phyloP scores from a whole-genome alignment of 805 yeast genomes.

The Blastobotrys americana region DNA sequence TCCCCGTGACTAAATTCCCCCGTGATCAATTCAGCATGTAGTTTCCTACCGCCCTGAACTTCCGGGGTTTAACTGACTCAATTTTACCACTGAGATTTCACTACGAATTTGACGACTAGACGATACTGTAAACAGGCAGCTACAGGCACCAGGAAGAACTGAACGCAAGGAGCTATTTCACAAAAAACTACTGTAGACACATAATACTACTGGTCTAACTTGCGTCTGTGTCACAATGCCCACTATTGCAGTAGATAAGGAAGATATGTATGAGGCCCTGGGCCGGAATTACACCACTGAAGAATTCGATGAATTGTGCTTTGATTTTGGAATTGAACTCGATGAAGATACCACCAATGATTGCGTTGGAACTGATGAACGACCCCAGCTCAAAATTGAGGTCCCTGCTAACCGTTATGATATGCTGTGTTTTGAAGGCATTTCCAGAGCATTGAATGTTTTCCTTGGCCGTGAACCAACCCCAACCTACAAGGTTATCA shows the following conservation, averaged over 20 bases:
- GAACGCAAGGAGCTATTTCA: too few relatives aligned
- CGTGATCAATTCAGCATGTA: too few relatives aligned
- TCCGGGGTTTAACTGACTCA: too few relatives aligned
- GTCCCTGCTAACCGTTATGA: slow-evolving; percentile 98
- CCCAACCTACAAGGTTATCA: slow-evolving; percentile 60
- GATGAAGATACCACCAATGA: slow-evolving; percentile 94
- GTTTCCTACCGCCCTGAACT: too few relatives aligned
- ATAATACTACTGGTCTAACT: neutral
- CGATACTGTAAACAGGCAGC: too few relatives aligned
- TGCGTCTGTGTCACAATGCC: slow-evolving; percentile 54
- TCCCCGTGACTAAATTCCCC: too few relatives aligned
- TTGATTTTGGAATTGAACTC: slow-evolving; percentile 93
- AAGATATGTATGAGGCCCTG: slow-evolving; percentile 76
- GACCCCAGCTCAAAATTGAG: slow-evolving; percentile 96
- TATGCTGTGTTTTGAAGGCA: slow-evolving; percentile 96
- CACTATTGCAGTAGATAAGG: slow-evolving; percentile 91
- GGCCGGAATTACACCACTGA: slow-evolving; percentile 60
- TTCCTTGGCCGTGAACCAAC: slow-evolving; percentile 62
- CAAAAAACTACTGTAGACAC: too few relatives aligned
- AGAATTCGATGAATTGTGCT: slow-evolving; percentile 95
- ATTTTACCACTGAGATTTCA: too few relatives aligned
- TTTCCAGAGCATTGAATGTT: slow-evolving; percentile 89
- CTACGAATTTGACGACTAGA: too few relatives aligned
- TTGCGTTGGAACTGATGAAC: slow-evolving; percentile 81
- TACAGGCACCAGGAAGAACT: too few relatives aligned